Conservation (phyloP, 1,284 basidiomycete species). For the Salmacisia buchloeana region DNA sequence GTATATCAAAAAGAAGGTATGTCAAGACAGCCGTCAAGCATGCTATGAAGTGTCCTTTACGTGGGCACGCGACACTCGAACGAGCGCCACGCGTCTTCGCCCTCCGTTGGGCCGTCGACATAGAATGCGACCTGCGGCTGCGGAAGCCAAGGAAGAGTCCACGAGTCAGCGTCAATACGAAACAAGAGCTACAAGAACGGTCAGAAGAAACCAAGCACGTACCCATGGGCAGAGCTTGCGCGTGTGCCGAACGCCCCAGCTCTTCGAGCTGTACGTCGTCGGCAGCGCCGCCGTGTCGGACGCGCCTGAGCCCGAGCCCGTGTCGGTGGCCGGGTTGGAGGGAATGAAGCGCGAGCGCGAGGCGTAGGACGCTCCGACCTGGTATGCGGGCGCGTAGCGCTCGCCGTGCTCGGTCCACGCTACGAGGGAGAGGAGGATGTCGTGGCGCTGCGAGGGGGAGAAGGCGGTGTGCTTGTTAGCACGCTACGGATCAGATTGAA, state of each 20-base stretch:
- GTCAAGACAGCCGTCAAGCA: too few relatives aligned
- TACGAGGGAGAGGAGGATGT: conserved; percentile 19
- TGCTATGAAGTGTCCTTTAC: too few relatives aligned
- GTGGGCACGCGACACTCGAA: conserved; percentile 1
- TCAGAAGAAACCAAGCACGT: not conserved
- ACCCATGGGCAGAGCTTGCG: conserved; percentile 1
- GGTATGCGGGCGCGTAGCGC: not conserved
- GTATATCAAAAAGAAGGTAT: too few relatives aligned
- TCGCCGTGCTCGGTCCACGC: conserved; percentile 17
- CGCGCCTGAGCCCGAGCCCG: not conserved
- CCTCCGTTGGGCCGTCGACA: not conserved
- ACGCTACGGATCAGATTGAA: conserved; percentile 11
- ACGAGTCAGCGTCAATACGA: not conserved
- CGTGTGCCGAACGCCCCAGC: not conserved
- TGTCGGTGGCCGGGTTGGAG: not conserved
- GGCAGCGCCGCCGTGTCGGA: not conserved
- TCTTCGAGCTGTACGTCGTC: not conserved
- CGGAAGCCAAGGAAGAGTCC: not conserved
- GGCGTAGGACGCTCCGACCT: conserved; percentile 16
- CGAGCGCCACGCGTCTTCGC: not conserved
- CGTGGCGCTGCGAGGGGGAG: conserved; percentile 8
- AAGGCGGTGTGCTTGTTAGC: not conserved
- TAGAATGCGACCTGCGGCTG: not conserved
- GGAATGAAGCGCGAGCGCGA: not conserved
- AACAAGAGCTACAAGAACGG: not conserved